Evolutionary conservation across 78 protist genomes (phyloP), one percentile per base, ranked within the genome.

Genomic region (Dictyostelium purpureum): DNA sequence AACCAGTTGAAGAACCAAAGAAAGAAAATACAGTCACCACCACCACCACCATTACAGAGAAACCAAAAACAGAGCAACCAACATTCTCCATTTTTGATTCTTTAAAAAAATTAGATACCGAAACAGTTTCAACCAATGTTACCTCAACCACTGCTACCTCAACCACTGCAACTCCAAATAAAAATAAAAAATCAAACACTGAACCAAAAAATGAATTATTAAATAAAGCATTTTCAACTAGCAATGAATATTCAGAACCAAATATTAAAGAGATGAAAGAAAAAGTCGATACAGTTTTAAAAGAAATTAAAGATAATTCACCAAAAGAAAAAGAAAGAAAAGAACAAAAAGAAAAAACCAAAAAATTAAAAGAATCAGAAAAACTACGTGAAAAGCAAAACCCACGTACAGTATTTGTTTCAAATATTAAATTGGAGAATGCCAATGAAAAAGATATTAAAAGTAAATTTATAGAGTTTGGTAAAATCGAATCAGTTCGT

Each of bases 351-450:
- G 74, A 56, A 0, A 70, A 56, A 47, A 6, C 2, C 11, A 73
- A 21, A 38, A 35, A 35, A 73, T 73, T 73, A 38, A 31, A 45
- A 33, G 54, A 85, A 28, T 43, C 28, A 33, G 19, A 1, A 28
- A 57, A 85, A 2, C 19, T 18, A 9, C 38, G 91, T 38, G 69
- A 85, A 31, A 54, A 51, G 10, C 43, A 70, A 33, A 33, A 73
- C 21, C 71, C 71, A 59, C 42, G 54, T 31, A 85, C 91, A 19
- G 21, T 85, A 26, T 85, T 85, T 33, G 43, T 85, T n/a, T 52
- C 91, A 35, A 85, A 85, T 85, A 6, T 85, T 1, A 61, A 73
- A 45, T 59, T 85, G 26, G n/a, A 51, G 21, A 18, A 26, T 56
- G 52, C 79, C 1, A 57, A 35, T 14, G 24, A 12, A n/a, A 73